Base-by-base conservation (phyloP, 768 basidiomycete genomes). In the Xerocomellus amylosporus region DNA sequence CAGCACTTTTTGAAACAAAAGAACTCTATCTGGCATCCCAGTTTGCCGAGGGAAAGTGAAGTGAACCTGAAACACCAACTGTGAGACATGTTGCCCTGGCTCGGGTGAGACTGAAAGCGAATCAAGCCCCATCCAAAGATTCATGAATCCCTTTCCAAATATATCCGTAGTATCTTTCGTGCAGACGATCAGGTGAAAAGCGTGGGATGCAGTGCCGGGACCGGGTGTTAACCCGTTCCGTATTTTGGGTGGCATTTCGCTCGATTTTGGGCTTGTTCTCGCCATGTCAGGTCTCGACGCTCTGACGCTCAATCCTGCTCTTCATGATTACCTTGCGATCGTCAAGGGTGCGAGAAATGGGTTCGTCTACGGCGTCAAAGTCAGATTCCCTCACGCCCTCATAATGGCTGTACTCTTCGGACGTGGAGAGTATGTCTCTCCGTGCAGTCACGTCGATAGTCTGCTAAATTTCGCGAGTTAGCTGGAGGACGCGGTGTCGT, bases 391-490 rank as follows among this genome's bases (percentile, higher is more conserved):
- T 37, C 96, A 98, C 80, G 96, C 96, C 1, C 76, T 98, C 28
- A 87, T 98, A 46, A 98, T 98, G 95, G 89, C 93, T 22, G 82
- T 97, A 56, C 77, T 98, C 39, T 98, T 98, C 65, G 93, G 93
- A 31, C 82, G 87, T 45, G 93, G 93, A 75, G 83, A 90, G 93
- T 97, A 62, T 71, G 92, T 83, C 5, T 10, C 26, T 49, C 20
- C 33, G 14, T 41, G 36, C 36, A 15, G 6, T 45, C 37, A 33
- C 19, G 31, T 45, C 43, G 38, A 34, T 26, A 46, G 58, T 51
- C 49, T 54, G 28, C 51, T 61, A 20, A 60, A 48, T 22, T 46
- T 12, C 20, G 19, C 26, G 56, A 49, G 51, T 8, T 63, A 96
- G 93, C 67, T 90, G 88, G 89, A 74, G 75, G 64, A 65, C 81